Base-by-base conservation (phyloP, 2,329 filamentous ascomycete species). In the Chaetomium olivaceum region DNA sequence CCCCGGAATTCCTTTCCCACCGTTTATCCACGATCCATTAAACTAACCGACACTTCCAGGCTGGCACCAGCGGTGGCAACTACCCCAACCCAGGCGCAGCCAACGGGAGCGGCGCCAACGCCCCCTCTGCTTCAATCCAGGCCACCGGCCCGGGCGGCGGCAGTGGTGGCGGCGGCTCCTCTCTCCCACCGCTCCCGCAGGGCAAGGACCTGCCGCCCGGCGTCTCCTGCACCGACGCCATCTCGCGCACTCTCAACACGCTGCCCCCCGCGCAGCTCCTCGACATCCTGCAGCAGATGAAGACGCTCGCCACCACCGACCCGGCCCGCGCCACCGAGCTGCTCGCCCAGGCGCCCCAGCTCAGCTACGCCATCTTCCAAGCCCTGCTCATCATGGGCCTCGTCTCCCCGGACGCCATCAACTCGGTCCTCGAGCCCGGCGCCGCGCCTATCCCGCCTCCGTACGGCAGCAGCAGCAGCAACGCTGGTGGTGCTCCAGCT, bases 281-380 rank as follows among this genome's bases (percentile, higher is more conserved):
- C 71, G 94, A 97, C 71, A 93, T 97, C 64, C 87, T 99, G 67
- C 88, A 89, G 9, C 93, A 98, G 77, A 96, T 98, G 91, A 98
- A 98, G 79, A 87, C 89, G 3, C 83, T 98, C 14, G 92, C 92
- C n/a, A 87, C 88, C 59, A 87, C 85, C 27, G 93, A 98, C 72
- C 93, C 94, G 2, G 84, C 85, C 23, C 91, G 92, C 74, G 93
- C 93, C 3, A 93, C 90, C 0, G 92, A 96, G 74, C 87, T 98
- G 50, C 86, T 99, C 51, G 85, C 90, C 68, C 90, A 94, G 80
- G 93, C 93, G 1, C 95, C 95, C 0, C 95, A 99, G 79, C 87
- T 99, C 54, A 88, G 92, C 4, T 98, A 96, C 74, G 95, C 95
- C 65, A 90, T 98, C 70, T 98, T 98, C 80, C 94, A 98, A 79